Evolutionary conservation across 257 asterid genomes (phyloP).

Genomic region (Paraleonurus japonicus): DNA sequence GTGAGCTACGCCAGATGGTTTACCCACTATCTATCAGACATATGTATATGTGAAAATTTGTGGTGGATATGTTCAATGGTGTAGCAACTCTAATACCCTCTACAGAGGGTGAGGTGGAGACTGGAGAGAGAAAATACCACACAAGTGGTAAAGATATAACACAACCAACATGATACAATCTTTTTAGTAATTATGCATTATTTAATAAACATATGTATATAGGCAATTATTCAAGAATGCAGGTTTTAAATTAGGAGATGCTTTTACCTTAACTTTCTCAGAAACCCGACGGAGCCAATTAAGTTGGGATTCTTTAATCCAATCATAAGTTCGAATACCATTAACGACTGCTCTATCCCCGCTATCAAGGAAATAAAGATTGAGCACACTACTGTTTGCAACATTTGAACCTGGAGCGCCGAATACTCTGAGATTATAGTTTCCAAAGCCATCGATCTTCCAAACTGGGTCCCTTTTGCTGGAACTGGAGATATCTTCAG

Average conservation of each 20-base stretch:
- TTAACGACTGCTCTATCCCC: slow-evolving; percentile 81
- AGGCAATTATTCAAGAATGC: background rate
- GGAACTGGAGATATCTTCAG: slow-evolving; percentile 31
- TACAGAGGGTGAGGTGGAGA: background rate
- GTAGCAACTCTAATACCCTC: background rate
- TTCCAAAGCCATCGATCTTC: slow-evolving; percentile 80
- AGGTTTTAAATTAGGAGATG: background rate
- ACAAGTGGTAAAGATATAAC: background rate
- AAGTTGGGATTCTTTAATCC: slow-evolving; percentile 96
- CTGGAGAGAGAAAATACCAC: background rate
- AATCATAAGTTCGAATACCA: slow-evolving; percentile 73
- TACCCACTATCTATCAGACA: background rate
- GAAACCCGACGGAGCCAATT: slow-evolving; percentile 72
- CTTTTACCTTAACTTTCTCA: slow-evolving; percentile 46
- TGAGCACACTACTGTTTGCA: slow-evolving; percentile 68
- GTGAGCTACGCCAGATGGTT: background rate
- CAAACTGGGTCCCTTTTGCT: slow-evolving; percentile 25
- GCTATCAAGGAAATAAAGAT: slow-evolving; percentile 84
- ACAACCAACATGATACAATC: background rate
- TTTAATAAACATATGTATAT: background rate
- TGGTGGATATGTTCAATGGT: background rate
- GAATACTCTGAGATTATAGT: slow-evolving; percentile 64
- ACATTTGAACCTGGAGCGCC: slow-evolving; percentile 78
- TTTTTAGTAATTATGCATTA: background rate
- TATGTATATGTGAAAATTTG: background rate